phyloP scores from a whole-genome alignment of 495 filamentous ascomycete species.

The Penicillium samsonianum region DNA sequence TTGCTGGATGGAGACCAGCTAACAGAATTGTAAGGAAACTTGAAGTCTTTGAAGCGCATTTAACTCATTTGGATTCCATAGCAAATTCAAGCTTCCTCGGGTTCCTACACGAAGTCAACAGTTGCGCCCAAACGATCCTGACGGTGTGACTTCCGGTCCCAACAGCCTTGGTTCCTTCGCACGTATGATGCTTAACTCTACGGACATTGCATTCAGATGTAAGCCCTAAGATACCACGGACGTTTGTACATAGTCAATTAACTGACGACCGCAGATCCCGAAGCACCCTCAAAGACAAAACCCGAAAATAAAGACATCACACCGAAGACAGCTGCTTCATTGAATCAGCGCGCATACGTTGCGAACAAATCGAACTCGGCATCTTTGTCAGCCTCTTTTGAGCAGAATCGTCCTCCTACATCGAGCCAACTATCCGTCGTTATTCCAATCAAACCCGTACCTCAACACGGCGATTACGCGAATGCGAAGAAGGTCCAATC shows the following conservation, averaged over 20 bases:
- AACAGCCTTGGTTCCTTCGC: constrained; percentile 56
- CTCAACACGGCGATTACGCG: constrained; percentile 19
- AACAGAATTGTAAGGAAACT: constrained; percentile 66
- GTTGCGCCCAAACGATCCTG: constrained; percentile 19
- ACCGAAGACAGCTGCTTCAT: constrained; percentile 19
- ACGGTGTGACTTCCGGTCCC: constrained; percentile 25
- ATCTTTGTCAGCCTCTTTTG: constrained; percentile 20
- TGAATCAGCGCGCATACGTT: constrained; percentile 26
- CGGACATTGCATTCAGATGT: constrained; percentile 58
- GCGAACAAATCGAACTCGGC: constrained; percentile 25
- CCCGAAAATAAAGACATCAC: constrained; percentile 22
- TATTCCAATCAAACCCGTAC: constrained; percentile 40
- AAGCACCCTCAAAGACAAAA: constrained; percentile 29
- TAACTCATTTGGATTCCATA: constrained; percentile 33
- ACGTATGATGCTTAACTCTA: constrained; percentile 57
- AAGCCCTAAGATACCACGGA: constrained; percentile 22
- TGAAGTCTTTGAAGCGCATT: neutral
- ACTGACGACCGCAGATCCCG: constrained; percentile 41
- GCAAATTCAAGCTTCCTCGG: constrained; percentile 66
- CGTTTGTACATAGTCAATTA: constrained; percentile 3
- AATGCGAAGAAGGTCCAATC: constrained; percentile 36
- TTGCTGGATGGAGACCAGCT: constrained; percentile 66
- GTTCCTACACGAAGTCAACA: constrained; percentile 26
- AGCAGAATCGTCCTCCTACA: constrained; percentile 15
- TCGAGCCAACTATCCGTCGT: constrained; percentile 41